Conservation (phyloP, 2,329 filamentous ascomycete species). For the Fusarium setosum region DNA sequence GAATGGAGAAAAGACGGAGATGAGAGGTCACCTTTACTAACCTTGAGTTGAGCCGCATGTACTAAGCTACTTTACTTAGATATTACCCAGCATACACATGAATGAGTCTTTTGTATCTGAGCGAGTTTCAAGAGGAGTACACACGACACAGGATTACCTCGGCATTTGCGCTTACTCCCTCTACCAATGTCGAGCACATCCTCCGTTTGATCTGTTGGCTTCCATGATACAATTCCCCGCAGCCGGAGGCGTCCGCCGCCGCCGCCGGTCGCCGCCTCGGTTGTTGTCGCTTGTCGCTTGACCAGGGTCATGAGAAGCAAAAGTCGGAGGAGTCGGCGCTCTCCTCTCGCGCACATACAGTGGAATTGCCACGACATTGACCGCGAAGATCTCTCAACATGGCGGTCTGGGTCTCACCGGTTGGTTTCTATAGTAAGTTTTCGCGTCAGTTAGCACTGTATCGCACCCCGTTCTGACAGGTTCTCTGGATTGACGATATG, state of each 20-base stretch:
- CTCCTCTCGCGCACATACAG: background rate
- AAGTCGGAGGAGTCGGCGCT: background rate
- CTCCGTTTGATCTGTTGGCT: background rate
- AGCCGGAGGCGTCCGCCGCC: conserved; percentile 24
- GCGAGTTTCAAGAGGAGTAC: background rate
- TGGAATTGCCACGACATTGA: background rate
- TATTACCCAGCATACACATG: conserved; percentile 7
- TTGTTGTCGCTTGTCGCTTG: conserved; percentile 7
- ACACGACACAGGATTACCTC: conserved; percentile 12
- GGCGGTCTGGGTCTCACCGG: conserved; percentile 29
- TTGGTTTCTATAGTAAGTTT: conserved; percentile 20
- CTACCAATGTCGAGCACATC: background rate
- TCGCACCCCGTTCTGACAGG: conserved; percentile 23
- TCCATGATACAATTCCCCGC: background rate
- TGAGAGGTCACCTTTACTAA: background rate
- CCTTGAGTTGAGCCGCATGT: conserved; percentile 23
- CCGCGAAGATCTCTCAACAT: conserved; percentile 1
- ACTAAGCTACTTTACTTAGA: conserved; percentile 13
- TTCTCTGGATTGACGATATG: conserved; percentile 11
- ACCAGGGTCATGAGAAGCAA: conserved; percentile 16
- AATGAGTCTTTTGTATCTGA: conserved; percentile 9
- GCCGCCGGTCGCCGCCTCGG: too few species aligned
- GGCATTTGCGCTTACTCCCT: conserved; percentile 4
- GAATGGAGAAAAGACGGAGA: conserved; percentile 3
- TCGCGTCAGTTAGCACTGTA: conserved; percentile 33